Percentiles rank a stretch among this genome's conserved stretches.
Conservation (phyloP, 2,329 filamentous ascomycete species). For the Trichoderma gracile region DNA sequence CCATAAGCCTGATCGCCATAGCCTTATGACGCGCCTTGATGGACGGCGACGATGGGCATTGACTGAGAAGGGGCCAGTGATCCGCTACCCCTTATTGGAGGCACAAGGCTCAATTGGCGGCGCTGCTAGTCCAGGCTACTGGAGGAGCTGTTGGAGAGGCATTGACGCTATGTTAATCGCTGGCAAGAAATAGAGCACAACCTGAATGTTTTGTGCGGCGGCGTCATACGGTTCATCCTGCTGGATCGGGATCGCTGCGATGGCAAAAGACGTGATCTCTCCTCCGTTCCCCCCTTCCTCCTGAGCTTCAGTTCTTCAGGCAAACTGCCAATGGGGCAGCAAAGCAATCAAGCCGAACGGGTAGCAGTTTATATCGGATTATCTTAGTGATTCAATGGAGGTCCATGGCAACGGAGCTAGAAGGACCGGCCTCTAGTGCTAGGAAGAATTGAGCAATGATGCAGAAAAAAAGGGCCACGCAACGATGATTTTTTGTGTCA, state of each 20-base stretch:
- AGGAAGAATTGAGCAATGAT: not conserved
- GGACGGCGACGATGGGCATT: not conserved
- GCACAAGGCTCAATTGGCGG: not conserved
- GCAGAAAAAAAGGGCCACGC: too few species aligned
- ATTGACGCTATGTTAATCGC: too few species aligned
- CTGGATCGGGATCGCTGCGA: not conserved
- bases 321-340: too few species aligned
- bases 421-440: not conserved
- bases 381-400: too few species aligned
- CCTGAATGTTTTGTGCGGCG: not conserved
- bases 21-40: slow-evolving; percentile 11
- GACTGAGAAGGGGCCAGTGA: not conserved
- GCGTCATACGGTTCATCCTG: not conserved
- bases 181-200: not conserved
- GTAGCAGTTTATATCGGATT: too few species aligned
- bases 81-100: not conserved
- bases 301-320: too few species aligned
- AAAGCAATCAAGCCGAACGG: too few species aligned
- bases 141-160: slow-evolving; percentile 5
- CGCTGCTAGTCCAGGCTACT: not conserved
- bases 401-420: too few species aligned
- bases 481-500: too few species aligned
- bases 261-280: not conserved
- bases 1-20: not conserved
- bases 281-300: not conserved